These are phyloP conservation scores for Peronospora tabacina DNA, from an alignment of 352 stramenopile species.

Conservation along the genomic window DNA sequence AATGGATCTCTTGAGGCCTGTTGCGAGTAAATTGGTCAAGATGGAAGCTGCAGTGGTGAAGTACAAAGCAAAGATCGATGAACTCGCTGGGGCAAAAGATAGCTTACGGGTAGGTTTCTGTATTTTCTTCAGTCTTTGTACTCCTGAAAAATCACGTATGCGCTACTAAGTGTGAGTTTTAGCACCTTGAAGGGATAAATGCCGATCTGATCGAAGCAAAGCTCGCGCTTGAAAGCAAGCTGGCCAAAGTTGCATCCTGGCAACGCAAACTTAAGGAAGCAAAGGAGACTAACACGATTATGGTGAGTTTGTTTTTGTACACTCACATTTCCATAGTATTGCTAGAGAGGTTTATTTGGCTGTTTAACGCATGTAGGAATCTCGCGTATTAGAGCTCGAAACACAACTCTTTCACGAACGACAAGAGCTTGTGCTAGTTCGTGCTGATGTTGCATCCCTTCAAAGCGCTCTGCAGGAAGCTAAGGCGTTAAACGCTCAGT, in stretches of 20 bases:
- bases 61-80: conserved; percentile 69
- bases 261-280: conserved; percentile 61
- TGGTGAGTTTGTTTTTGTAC: too few species aligned
- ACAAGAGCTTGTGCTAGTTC: conserved; percentile 24
- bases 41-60: conserved; percentile 42
- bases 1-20: conserved; percentile 55
- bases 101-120: conserved; percentile 33
- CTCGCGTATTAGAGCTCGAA: conserved; percentile 53
- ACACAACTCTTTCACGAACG: conserved; percentile 26
- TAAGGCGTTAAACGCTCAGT: conserved; percentile 37
- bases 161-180: neutral
- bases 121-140: neutral
- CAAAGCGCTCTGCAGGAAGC: conserved; percentile 33
- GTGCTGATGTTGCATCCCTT: conserved; percentile 26
- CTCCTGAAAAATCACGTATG: conserved; percentile 1
- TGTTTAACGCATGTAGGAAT: conserved; percentile 34
- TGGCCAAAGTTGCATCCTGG: conserved; percentile 37
- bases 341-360: neutral
- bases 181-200: conserved; percentile 56
- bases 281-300: conserved; percentile 52
- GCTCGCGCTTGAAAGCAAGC: conserved; percentile 41
- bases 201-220: conserved; percentile 46
- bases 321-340: neutral
- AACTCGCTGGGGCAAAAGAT: conserved; percentile 44
- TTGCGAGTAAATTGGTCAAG: conserved; percentile 41